phyloP scores from a whole-genome alignment of 495 filamentous ascomycete genomes.

The Usnea hakonensis region DNA sequence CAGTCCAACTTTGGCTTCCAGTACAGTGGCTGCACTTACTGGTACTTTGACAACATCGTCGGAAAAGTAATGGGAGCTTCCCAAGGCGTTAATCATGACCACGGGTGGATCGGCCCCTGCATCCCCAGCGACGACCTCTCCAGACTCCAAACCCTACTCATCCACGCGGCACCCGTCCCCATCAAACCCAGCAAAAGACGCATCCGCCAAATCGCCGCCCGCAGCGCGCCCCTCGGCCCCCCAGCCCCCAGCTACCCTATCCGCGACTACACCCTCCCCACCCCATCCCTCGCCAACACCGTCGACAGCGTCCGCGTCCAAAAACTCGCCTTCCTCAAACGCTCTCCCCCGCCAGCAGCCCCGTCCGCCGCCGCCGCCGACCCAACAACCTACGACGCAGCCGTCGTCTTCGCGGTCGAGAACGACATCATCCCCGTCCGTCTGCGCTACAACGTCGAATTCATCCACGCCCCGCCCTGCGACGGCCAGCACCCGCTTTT shows the following conservation, averaged over 20 bases:
- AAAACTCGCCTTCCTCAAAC: constrained; percentile 44
- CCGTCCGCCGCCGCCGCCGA: constrained; percentile 18
- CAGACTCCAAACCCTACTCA: constrained; percentile 54
- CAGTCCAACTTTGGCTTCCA: constrained; percentile 62
- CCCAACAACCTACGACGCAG: constrained; percentile 51
- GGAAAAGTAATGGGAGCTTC: constrained; percentile 50
- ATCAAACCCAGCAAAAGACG: constrained; percentile 30
- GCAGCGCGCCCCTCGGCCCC: constrained; percentile 59
- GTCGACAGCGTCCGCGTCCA: constrained; percentile 60
- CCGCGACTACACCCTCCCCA: constrained; percentile 51
- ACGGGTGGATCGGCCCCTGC: constrained; percentile 60
- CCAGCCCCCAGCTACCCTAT: constrained; percentile 49
- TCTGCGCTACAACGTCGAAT: constrained; percentile 56
- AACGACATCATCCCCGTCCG: constrained; percentile 55
- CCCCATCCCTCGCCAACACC: constrained; percentile 43
- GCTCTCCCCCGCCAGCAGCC: neutral
- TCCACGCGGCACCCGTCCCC: constrained; percentile 43
- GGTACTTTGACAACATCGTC: constrained; percentile 59
- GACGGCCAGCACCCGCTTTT: constrained; percentile 63
- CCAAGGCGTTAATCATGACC: constrained; percentile 30
- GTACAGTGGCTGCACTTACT: constrained; percentile 62
- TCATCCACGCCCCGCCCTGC: constrained; percentile 59
- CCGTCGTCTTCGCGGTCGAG: constrained; percentile 58
- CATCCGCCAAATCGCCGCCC: constrained; percentile 49
- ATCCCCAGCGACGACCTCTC: constrained; percentile 52